Evolutionary conservation across 2,329 filamentous ascomycete genomes (phyloP).

Genomic region (Cordyceps cateniannulata): DNA sequence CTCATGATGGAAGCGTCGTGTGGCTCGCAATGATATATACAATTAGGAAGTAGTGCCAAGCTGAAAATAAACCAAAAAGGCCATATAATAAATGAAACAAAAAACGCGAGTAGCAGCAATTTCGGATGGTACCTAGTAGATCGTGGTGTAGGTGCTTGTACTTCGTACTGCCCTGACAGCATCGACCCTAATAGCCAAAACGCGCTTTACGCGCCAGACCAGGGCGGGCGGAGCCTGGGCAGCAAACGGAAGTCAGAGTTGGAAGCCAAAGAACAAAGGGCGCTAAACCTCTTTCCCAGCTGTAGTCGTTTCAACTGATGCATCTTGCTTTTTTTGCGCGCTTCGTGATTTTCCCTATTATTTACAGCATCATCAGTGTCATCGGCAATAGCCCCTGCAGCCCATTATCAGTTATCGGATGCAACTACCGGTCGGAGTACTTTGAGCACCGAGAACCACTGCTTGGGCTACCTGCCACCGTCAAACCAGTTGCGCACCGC

Average conservation of each 20-base stretch:
- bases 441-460: background rate
- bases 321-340: background rate
- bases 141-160: background rate
- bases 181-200: background rate
- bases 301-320: background rate
- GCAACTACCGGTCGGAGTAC: background rate
- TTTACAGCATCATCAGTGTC: background rate
- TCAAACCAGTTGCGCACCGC: constrained; percentile 1
- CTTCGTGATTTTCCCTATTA: background rate
- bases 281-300: constrained; percentile 8
- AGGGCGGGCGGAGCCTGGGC: background rate
- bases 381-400: background rate
- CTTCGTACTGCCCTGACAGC: background rate
- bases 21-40: background rate
- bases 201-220: constrained; percentile 9
- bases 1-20: constrained; percentile 33
- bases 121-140: background rate
- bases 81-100: background rate
- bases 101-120: background rate
- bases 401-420: background rate
- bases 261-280: background rate
- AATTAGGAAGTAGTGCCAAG: background rate
- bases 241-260: constrained; percentile 3
- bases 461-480: background rate
- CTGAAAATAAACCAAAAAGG: background rate